Percentiles rank a stretch among this genome's conserved stretches.
These are phyloP conservation scores for Aspergillus floridensis DNA, from an alignment of 2,329 filamentous ascomycete species.

Conservation along the genomic window DNA sequence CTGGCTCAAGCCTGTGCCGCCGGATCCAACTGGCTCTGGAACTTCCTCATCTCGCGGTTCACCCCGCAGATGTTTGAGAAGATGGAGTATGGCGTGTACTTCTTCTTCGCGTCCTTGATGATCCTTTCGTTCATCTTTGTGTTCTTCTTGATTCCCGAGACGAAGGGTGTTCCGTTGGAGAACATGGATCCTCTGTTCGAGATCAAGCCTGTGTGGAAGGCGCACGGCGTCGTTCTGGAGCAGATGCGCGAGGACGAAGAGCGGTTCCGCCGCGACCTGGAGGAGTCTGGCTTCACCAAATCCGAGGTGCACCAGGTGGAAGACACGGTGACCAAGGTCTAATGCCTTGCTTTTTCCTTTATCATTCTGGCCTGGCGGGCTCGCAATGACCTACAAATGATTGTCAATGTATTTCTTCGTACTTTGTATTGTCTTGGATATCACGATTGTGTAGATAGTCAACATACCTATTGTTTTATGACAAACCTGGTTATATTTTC, in stretches of 20 bases:
- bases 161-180: constrained; percentile 64
- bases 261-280: constrained; percentile 30
- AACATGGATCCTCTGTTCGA: constrained; percentile 62
- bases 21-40: constrained; percentile 39
- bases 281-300: constrained; percentile 16
- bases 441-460: not conserved
- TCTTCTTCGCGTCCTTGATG: constrained; percentile 66
- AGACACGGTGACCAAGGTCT: constrained; percentile 6
- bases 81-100: constrained; percentile 60
- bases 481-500: no score
- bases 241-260: constrained; percentile 36
- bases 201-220: constrained; percentile 34
- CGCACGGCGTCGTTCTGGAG: constrained; percentile 33
- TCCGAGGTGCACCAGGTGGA: constrained; percentile 14
- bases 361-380: not conserved
- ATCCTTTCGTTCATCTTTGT: constrained; percentile 56
- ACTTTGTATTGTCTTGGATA: not conserved
- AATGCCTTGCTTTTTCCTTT: not conserved
- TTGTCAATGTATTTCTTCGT: not conserved
- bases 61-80: constrained; percentile 45
- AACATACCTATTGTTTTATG: no score
- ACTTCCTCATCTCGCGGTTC: constrained; percentile 39
- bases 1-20: constrained; percentile 69
- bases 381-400: not conserved
- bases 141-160: constrained; percentile 62